Evolutionary conservation across 345 rosid species (phyloP), one percentile per base, ranked within the genome.

Genomic region (Isatis tinctoria): DNA sequence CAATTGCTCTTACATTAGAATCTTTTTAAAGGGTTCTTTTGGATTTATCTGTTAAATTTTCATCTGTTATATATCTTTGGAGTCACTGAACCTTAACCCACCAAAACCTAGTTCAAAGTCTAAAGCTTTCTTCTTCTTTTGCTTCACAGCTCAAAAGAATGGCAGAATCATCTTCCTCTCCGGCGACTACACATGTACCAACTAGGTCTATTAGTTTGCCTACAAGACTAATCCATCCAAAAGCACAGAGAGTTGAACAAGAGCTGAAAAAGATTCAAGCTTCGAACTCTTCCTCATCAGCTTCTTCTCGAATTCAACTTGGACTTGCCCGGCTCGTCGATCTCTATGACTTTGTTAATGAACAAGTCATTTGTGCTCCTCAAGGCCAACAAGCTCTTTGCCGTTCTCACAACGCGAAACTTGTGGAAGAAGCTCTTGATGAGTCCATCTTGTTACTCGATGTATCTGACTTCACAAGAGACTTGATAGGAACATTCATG

Each of bases 151-250:
- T 56, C 12, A 62, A 51, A 7, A 51, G 36, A 53, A 75, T 75
- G 79, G 69, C 35, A 6, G 49, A 28, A 32, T 26, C 70, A 76
- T 43, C 70, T 53, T 69, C 65, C 12, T 68, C 48, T 10, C 12
- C 2, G 3, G 10, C n/a, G 8, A 57, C 59, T 37, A 49, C 54
- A 4, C 69, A 82, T 58, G 68, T 39, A 57, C 83, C 82, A 2
- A 7, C 61, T 65, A 81, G 88, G 75, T 84, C 88, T 30, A 74
- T 86, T 65, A 86, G 86, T 52, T 80, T 85, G 71, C 92, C 89
- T 24, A 77, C 87, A 36, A 85, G 87, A 72, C 67, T 70, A 45
- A 43, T 76, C 28, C 86, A 84, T 64, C 85, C 87, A 7, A 78
- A 64, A 71, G 81, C 72, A 41, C 63, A 73, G 3, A 82, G 78